phyloP scores from a whole-genome alignment of 768 basidiomycete genomes.

The Gymnopilus dilepis region DNA sequence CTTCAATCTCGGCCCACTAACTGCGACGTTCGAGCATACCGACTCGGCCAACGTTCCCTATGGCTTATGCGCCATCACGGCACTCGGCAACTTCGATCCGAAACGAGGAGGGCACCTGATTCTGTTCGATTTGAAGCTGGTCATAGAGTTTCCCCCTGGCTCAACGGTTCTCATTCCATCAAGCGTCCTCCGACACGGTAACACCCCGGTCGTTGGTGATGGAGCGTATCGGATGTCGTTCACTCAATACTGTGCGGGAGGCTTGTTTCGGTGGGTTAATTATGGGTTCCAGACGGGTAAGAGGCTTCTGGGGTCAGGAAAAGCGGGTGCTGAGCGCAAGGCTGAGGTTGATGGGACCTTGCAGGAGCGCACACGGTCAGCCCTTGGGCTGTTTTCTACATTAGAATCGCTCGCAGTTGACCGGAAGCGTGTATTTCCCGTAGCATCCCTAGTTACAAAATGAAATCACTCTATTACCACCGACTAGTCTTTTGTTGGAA shows the following conservation, averaged over 20 bases:
- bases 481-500: too few species aligned
- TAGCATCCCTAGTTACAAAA: too few species aligned
- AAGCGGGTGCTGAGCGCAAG: background rate
- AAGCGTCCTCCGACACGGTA: constrained; percentile 5
- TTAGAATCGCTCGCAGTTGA: background rate
- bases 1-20: constrained; percentile 9
- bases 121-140: constrained; percentile 6
- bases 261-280: constrained; percentile 7
- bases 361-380: background rate
- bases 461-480: too few species aligned
- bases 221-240: background rate
- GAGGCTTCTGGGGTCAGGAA: background rate
- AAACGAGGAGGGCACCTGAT: constrained; percentile 4
- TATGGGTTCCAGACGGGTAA: constrained; percentile 2
- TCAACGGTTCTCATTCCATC: constrained; percentile 11
- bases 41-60: constrained; percentile 10
- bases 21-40: constrained; percentile 5
- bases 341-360: background rate
- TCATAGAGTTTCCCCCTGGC: constrained; percentile 8
- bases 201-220: background rate
- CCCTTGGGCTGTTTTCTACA: background rate
- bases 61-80: constrained; percentile 7
- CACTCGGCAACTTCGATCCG: constrained; percentile 5
- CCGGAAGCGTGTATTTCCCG: background rate
- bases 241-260: constrained; percentile 8